phyloP scores from a whole-genome alignment of 1,139 yeast species.

The Lodderomyces parapsilosis region DNA sequence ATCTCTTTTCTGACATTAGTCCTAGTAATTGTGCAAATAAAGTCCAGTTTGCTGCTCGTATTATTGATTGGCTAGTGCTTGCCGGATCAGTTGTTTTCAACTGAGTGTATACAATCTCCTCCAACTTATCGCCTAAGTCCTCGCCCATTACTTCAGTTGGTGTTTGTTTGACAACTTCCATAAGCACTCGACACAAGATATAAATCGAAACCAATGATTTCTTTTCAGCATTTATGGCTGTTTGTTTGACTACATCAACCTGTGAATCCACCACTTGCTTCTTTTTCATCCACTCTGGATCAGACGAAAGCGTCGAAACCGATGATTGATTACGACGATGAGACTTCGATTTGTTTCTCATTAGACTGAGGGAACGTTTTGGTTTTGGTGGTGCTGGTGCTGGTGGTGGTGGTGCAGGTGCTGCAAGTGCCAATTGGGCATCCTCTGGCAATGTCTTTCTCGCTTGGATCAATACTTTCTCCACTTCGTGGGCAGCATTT shows the following conservation, averaged over 20 bases:
- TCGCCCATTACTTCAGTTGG: slow-evolving; percentile 71
- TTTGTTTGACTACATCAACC: slow-evolving; percentile 59
- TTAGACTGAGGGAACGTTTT: slow-evolving; percentile 41
- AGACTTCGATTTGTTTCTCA: slow-evolving; percentile 39
- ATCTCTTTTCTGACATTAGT: slow-evolving; percentile 81
- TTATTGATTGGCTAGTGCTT: slow-evolving; percentile 57
- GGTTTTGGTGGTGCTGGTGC: slow-evolving; percentile 22
- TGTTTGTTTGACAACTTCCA: slow-evolving; percentile 89
- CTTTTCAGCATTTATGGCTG: slow-evolving; percentile 81
- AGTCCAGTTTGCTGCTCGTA: slow-evolving; percentile 92
- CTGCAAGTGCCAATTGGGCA: not conserved
- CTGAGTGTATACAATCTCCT: slow-evolving; percentile 91
- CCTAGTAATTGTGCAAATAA: slow-evolving; percentile 88
- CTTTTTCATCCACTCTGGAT: slow-evolving; percentile 21
- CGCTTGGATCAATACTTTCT: slow-evolving; percentile 31
- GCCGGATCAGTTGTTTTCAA: slow-evolving; percentile 84
- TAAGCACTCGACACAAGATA: slow-evolving; percentile 87
- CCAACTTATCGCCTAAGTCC: slow-evolving; percentile 79
- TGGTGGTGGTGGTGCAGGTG: slow-evolving; percentile 1
- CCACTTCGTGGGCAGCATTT: slow-evolving; percentile 67
- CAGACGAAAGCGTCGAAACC: not conserved
- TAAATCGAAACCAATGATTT: slow-evolving; percentile 85
- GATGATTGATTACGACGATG: slow-evolving; percentile 43
- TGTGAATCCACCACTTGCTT: slow-evolving; percentile 35
- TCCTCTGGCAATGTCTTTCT: slow-evolving; percentile 17